phyloP scores from a whole-genome alignment of 2,329 filamentous ascomycete species.

The Fusarium illudens region DNA sequence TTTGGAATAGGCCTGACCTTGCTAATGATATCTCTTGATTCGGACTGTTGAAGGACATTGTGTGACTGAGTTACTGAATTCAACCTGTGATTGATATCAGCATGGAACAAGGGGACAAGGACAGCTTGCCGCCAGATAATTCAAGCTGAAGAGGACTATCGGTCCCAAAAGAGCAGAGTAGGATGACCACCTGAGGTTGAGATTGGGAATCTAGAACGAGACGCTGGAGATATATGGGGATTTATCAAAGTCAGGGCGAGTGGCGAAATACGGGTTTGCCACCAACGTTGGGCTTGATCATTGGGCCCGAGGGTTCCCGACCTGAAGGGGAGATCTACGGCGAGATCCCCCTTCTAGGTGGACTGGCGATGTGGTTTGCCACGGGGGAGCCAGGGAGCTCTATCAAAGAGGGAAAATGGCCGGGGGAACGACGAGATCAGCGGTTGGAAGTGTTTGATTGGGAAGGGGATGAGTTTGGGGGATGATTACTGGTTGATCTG shows the following conservation, averaged over 20 bases:
- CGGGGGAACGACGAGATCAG: background rate
- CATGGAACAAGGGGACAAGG: no score
- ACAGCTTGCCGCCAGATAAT: background rate
- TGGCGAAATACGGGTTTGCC: background rate
- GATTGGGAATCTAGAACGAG: background rate
- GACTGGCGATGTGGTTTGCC: background rate
- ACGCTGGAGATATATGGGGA: background rate
- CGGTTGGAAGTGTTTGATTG: background rate
- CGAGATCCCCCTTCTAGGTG: no score
- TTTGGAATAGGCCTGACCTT: background rate
- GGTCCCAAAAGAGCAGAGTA: background rate
- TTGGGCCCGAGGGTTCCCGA: background rate
- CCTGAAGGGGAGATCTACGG: no score
- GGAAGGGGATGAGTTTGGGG: background rate
- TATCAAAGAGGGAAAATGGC: background rate
- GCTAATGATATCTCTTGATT: background rate
- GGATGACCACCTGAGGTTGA: background rate
- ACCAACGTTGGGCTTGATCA: background rate
- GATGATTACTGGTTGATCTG: background rate
- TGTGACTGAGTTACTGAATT: background rate
- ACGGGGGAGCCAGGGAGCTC: background rate
- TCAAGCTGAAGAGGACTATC: background rate
- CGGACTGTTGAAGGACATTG: background rate
- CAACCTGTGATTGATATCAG: background rate
- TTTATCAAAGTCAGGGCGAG: background rate